Evolutionary conservation across 2,329 filamentous ascomycete genomes (phyloP).

Genomic region (Didymella arachidicola): DNA sequence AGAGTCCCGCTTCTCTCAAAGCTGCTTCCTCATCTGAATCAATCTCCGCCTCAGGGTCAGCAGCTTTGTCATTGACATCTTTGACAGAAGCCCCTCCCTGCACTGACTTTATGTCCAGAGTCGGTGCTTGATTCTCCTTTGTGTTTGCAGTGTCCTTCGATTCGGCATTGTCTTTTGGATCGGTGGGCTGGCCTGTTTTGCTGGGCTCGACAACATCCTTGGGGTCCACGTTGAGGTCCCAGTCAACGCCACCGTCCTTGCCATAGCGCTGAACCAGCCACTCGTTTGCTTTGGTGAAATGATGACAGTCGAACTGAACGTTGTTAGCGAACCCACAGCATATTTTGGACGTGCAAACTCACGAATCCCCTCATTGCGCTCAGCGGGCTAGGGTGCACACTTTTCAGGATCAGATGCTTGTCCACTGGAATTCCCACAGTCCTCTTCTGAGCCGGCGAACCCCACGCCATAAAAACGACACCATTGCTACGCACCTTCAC

Average conservation of each 20-base stretch:
- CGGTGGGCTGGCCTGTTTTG: conserved; percentile 37
- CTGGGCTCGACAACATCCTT: conserved; percentile 38
- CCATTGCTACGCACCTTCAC: conserved; percentile 77
- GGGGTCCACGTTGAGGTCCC: conserved; percentile 68
- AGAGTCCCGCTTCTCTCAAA: conserved; percentile 15
- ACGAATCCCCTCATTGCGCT: conserved; percentile 82
- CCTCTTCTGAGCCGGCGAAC: conserved; percentile 80
- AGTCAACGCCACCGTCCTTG: conserved; percentile 81
- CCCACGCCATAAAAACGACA: conserved; percentile 97
- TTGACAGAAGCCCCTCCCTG: not conserved
- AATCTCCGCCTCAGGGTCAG: conserved; percentile 16
- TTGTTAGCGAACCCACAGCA: conserved; percentile 45
- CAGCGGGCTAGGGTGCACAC: conserved; percentile 91
- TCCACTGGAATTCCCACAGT: conserved; percentile 75
- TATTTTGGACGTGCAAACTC: conserved; percentile 37
- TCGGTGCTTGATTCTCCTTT: conserved; percentile 14
- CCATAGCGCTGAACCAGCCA: conserved; percentile 86
- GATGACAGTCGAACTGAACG: conserved; percentile 72
- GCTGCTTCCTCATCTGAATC: conserved; percentile 22
- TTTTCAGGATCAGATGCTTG: conserved; percentile 82
- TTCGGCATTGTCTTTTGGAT: conserved; percentile 3
- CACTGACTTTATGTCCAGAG: not conserved
- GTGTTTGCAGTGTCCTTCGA: not conserved
- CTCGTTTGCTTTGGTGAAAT: conserved; percentile 82
- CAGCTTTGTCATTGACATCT: not conserved